Evolutionary conservation across 768 basidiomycete species (phyloP), one percentile per base, ranked within the genome.

Genomic region (Agrocybe praecox): DNA sequence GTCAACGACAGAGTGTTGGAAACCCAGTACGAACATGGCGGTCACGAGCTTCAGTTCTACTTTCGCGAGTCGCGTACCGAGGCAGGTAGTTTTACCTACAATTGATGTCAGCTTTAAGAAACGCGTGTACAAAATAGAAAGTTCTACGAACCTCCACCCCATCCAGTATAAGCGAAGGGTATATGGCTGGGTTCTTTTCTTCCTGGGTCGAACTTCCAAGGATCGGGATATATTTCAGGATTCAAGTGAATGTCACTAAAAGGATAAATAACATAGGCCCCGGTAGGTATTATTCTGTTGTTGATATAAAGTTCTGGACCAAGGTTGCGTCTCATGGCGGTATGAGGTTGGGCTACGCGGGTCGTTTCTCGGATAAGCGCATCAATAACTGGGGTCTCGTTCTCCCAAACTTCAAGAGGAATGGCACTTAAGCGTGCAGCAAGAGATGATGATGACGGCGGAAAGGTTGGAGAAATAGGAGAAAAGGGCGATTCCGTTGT

Each of bases 81-180:
- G 80, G 67, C 90, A 92, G 19, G 76, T 69, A 9, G 84, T 88
- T 64, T 83, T 88, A 17, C 89, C 90, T 92, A 64, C 53, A 46
- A 18, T 45, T 57, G 33, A 57, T 52, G 49, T 58, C 52, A 54
- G 36, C 56, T 22, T 60, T 55, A 40, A 24, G 17, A 33, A 40
- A 33, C 14, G 24, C 54, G 45, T 19, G 44, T 17, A 22, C 18
- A 43, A 22, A 44, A 49, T 61, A 49, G 33, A 43, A 78, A 83
- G 65, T 67, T 90, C 89, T 88, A 79, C 84, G 65, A 67, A 92
- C 90, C 90, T 74, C 83, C 88, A 58, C 90, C 90, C 90, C 89
- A 92, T 32, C 89, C 89, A 49, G 91, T 77, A 66, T 87, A 91
- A 53, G 80, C 74, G 70, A 83, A 85, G 56, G 80, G 81, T 56